Evolutionary conservation across 352 stramenopile species (phyloP).

Genomic region (Thalassiosira exigua): DNA sequence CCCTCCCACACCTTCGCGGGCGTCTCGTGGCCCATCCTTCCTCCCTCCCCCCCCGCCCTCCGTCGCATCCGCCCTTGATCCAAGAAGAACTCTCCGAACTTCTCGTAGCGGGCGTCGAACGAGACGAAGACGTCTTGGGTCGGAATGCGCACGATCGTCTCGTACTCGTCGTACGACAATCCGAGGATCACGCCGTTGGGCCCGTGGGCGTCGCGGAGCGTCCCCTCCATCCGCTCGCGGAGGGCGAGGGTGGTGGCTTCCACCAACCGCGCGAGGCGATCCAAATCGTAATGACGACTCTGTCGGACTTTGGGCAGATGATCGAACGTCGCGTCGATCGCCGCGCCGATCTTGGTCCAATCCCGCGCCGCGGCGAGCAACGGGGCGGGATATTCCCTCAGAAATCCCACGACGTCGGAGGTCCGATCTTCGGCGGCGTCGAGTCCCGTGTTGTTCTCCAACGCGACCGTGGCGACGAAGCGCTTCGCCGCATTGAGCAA

Average conservation of each 20-base stretch:
- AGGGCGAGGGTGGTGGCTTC: conserved; percentile 77
- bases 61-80: conserved; percentile 69
- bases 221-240: conserved; percentile 58
- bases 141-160: conserved; percentile 63
- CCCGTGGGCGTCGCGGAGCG: conserved; percentile 66
- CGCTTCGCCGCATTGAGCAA: conserved; percentile 78
- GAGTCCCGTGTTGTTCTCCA: conserved; percentile 84
- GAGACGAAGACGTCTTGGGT: conserved; percentile 81
- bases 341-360: conserved; percentile 61
- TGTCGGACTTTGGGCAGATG: conserved; percentile 79
- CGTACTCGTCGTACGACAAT: conserved; percentile 80
- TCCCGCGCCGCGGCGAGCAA: conserved; percentile 66
- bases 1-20: conserved; percentile 70
- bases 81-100: conserved; percentile 80
- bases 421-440: conserved; percentile 63
- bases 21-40: conserved; percentile 49
- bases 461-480: conserved; percentile 79
- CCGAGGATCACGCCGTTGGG: conserved; percentile 65
- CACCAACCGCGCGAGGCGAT: conserved; percentile 70
- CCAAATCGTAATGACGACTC: conserved; percentile 77
- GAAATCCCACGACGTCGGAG: conserved; percentile 72
- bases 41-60: conserved; percentile 28
- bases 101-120: conserved; percentile 74
- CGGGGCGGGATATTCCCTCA: conserved; percentile 70
- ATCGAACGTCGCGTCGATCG: conserved; percentile 73